Base-by-base conservation (phyloP, 352 stramenopile genomes). In the Phytophthora hibernalis region DNA sequence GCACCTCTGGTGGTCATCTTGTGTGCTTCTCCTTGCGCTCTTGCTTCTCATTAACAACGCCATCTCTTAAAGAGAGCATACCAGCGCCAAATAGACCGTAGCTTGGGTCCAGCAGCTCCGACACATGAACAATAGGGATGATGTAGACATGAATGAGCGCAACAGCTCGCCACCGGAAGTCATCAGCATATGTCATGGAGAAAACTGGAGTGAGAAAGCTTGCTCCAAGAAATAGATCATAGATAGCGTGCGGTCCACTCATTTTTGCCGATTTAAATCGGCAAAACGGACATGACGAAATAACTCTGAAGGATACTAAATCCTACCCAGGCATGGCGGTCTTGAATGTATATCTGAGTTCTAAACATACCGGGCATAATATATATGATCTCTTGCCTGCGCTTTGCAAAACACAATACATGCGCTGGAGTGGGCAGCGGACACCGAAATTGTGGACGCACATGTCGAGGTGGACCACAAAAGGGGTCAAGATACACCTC, bases 151-250 rank as follows among this genome's bases (percentile, higher is more conserved):
- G 50, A 8, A 50, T 16, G 0, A 55, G n/a, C 4, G 21, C 43
- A 1, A 63, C 44, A n/a, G 31, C 55, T 15, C 55, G 18, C 30
- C 44, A 63, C 5, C 44, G 33, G 9, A 63, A 55, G 44, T 56
- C 56, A 26, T 56, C 31, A 2, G 2, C 2, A 20, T 61, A 63
- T 7, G 31, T 63, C 16, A 50, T 55, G 20, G 24, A 20, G 16
- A 20, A 2, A 44, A 13, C 13, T 13, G 37, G 16, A 3, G 37
- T 21, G 21, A n/a, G 37, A 21, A 21, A 44, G 37, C 37, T 44
- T 9, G 13, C 37, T 8, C 26, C 26, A 30, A 6, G 26, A 30
- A 6, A 30, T 6, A 6, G 3, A 30, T 44, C 12, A 44, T 6
- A 44, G 6, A 44, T 44, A 44, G 16, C 8, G 37, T 13, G 37